Evolutionary conservation across 331 rosid species (phyloP).

Genomic region (Erythrophleum ivorense): DNA sequence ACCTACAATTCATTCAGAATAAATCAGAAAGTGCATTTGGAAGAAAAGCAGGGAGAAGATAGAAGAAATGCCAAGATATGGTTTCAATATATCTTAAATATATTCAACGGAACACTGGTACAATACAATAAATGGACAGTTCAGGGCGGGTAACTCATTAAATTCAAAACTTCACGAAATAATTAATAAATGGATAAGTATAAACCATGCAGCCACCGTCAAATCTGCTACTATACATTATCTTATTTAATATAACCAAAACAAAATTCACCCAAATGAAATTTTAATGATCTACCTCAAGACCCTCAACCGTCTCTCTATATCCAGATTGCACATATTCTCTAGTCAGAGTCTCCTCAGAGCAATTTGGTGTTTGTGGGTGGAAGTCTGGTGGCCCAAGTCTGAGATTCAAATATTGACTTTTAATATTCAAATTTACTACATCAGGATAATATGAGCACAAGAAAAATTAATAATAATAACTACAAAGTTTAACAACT

Average conservation of each 20-base stretch:
- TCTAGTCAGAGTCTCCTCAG: slow-evolving; percentile 91
- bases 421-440: slow-evolving; percentile 32
- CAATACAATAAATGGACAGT: background rate
- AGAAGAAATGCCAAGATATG: slow-evolving; percentile 3
- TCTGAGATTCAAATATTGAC: slow-evolving; percentile 56
- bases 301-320: slow-evolving; percentile 91
- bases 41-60: slow-evolving; percentile 13
- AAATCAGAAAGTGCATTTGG: background rate
- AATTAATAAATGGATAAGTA: background rate
- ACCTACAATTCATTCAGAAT: slow-evolving; percentile 16
- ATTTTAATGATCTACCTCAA: slow-evolving; percentile 68
- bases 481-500: slow-evolving; percentile 13
- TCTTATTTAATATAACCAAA: slow-evolving; percentile 13
- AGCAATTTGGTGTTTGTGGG: slow-evolving; percentile 90
- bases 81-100: background rate
- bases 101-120: background rate
- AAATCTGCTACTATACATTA: slow-evolving; percentile 13
- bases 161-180: background rate
- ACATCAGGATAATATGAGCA: slow-evolving; percentile 14
- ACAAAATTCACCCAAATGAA: background rate
- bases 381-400: slow-evolving; percentile 93
- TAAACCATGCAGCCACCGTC: slow-evolving; percentile 1
- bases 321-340: slow-evolving; percentile 85
- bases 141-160: background rate
- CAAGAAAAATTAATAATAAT: slow-evolving; percentile 29